phyloP scores from a whole-genome alignment of 2,329 filamentous ascomycete genomes.

The Talaromyces funiculosus region DNA sequence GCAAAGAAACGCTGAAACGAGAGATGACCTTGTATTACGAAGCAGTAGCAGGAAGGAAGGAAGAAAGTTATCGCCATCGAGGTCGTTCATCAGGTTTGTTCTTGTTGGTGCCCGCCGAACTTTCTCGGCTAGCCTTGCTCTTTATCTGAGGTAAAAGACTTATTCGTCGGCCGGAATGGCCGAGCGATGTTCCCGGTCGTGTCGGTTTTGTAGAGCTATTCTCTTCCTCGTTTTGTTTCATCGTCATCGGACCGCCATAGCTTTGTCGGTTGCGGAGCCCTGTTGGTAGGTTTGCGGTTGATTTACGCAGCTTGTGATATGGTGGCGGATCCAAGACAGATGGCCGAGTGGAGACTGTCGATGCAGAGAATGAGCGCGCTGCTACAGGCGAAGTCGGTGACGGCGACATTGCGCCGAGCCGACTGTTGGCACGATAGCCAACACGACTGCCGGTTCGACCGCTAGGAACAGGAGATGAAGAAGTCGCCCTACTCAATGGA shows the following conservation, averaged over 20 bases:
- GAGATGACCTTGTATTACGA: neutral
- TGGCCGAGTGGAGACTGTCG: neutral
- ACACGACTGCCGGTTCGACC: slow-evolving; percentile 30
- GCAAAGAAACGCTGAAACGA: neutral
- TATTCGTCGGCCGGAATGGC: slow-evolving; percentile 33
- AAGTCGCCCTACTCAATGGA: slow-evolving; percentile 38
- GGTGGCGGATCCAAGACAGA: slow-evolving; percentile 37
- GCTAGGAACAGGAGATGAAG: slow-evolving; percentile 34
- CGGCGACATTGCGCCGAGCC: slow-evolving; percentile 24
- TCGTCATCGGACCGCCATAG: slow-evolving; percentile 31
- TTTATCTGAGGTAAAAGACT: slow-evolving; percentile 39
- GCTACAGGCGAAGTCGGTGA: slow-evolving; percentile 23
- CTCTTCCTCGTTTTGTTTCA: slow-evolving; percentile 21
- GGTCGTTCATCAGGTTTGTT: slow-evolving; percentile 30
- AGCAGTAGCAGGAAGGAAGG: neutral
- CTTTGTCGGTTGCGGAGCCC: slow-evolving; percentile 36
- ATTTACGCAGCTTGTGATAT: slow-evolving; percentile 36
- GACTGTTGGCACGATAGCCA: slow-evolving; percentile 27
- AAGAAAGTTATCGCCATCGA: slow-evolving; percentile 29
- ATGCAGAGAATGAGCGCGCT: neutral
- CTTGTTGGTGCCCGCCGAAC: slow-evolving; percentile 7
- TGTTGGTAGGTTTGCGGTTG: slow-evolving; percentile 21
- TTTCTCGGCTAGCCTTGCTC: slow-evolving; percentile 18
- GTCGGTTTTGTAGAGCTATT: slow-evolving; percentile 20
- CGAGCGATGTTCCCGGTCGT: slow-evolving; percentile 37